Evolutionary conservation across 2,329 filamentous ascomycete species (phyloP).

Genomic region (Trichoderma citrinoviride): DNA sequence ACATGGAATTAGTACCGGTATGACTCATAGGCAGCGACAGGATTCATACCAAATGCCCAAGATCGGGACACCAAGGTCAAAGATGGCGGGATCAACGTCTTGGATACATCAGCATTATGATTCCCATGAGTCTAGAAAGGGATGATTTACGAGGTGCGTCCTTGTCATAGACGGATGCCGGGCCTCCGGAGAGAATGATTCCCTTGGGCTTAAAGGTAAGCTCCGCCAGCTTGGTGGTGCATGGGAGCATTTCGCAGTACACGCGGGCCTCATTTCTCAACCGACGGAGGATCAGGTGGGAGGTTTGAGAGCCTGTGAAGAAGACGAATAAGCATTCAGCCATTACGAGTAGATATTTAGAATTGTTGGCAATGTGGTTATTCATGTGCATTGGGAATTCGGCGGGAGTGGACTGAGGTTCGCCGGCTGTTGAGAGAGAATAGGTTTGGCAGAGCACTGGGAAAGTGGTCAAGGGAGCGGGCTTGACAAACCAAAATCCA

Average conservation of each 20-base stretch:
- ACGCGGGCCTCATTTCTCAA: constrained; percentile 41
- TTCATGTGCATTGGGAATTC: constrained; percentile 44
- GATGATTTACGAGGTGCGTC: constrained; percentile 55
- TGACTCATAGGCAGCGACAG: constrained; percentile 20
- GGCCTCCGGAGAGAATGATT: constrained; percentile 59
- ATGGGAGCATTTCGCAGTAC: constrained; percentile 84
- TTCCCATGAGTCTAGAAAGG: neutral
- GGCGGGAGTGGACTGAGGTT: neutral
- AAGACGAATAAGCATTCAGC: neutral
- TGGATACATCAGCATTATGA: constrained; percentile 38
- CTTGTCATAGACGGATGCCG: constrained; percentile 76
- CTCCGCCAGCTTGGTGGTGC: constrained; percentile 75
- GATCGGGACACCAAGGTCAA: constrained; percentile 57
- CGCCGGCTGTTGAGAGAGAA: neutral
- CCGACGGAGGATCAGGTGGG: constrained; percentile 68
- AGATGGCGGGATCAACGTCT: constrained; percentile 71
- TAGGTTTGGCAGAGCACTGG: neutral
- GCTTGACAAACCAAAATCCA: constrained; percentile 32
- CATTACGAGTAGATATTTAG: neutral
- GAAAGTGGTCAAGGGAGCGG: neutral
- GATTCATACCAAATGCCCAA: constrained; percentile 35
- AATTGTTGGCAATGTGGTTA: neutral
- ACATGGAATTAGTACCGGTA: neutral
- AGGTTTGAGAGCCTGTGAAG: constrained; percentile 64
- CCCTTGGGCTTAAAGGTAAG: constrained; percentile 78